Conservation (phyloP, 495 filamentous ascomycete genomes). For the Physcia stellaris region DNA sequence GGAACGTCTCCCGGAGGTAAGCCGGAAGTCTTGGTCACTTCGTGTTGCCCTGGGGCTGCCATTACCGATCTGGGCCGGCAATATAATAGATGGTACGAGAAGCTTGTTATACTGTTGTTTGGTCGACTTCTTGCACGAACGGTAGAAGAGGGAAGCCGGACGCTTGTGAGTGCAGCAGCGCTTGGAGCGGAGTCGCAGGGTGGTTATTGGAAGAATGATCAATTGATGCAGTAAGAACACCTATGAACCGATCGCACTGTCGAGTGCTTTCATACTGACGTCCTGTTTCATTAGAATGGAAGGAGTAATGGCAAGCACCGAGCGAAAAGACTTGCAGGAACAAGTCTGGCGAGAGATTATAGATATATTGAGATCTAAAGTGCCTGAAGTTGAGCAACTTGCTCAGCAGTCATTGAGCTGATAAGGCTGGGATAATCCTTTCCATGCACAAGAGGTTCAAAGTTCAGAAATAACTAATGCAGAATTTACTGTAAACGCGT, state of each 20-base stretch:
- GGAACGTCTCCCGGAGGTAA: slow-evolving; percentile 19
- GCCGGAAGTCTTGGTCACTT: slow-evolving; percentile 30
- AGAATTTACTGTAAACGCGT: too few species aligned
- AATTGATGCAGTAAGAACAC: neutral
- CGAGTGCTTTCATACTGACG: too few species aligned
- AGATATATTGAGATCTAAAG: slow-evolving; percentile 20
- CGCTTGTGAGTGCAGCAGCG: slow-evolving; percentile 35
- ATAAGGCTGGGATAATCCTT: too few species aligned
- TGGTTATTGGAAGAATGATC: slow-evolving; percentile 31
- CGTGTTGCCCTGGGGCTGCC: slow-evolving; percentile 32
- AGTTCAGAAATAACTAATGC: too few species aligned
- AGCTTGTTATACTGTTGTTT: slow-evolving; percentile 23
- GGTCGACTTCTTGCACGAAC: slow-evolving; percentile 32
- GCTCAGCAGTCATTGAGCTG: too few species aligned
- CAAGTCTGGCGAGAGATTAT: slow-evolving; percentile 30
- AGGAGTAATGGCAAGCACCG: slow-evolving; percentile 12
- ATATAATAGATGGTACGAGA: slow-evolving; percentile 23
- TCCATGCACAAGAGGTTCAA: too few species aligned
- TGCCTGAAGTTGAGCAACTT: neutral
- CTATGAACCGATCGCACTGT: too few species aligned
- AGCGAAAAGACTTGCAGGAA: slow-evolving; percentile 23
- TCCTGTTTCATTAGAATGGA: neutral
- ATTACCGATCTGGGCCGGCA: slow-evolving; percentile 26
- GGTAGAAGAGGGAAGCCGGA: slow-evolving; percentile 35
- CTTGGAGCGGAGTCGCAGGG: slow-evolving; percentile 37